phyloP scores from a whole-genome alignment of 768 basidiomycete genomes.

The Sporobolomyces phaffii region DNA sequence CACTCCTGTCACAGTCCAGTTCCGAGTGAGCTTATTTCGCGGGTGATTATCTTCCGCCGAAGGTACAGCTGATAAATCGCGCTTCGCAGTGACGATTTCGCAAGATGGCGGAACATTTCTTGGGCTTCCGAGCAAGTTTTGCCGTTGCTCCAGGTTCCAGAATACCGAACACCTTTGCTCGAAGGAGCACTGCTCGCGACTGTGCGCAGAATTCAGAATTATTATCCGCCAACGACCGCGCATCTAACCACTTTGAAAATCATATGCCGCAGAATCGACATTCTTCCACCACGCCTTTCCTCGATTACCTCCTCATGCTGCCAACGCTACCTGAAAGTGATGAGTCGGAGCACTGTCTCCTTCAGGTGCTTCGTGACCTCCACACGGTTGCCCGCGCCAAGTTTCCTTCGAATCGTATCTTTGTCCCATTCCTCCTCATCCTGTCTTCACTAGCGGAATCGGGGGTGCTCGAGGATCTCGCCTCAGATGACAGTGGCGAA shows the following conservation, averaged over 20 bases:
- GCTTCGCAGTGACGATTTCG: constrained; percentile 51
- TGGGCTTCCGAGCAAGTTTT: constrained; percentile 25
- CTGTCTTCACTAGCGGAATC: constrained; percentile 67
- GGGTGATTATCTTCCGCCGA: rapidly evolving
- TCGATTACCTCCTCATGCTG: constrained; percentile 53
- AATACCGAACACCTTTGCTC: constrained; percentile 20
- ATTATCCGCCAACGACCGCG: too few species aligned
- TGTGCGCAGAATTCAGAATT: background rate
- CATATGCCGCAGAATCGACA: constrained; percentile 39
- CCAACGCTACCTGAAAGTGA: constrained; percentile 60
- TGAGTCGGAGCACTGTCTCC: constrained; percentile 56
- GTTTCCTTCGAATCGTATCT: constrained; percentile 60
- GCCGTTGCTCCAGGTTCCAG: constrained; percentile 12
- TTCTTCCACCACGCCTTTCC: constrained; percentile 24
- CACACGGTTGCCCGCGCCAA: constrained; percentile 55
- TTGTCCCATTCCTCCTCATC: constrained; percentile 75
- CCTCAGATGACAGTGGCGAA: constrained; percentile 6
- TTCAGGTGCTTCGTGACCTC: constrained; percentile 58
- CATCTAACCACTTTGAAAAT: too few species aligned
- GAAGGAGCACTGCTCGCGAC: constrained; percentile 23
- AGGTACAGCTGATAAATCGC: too few species aligned
- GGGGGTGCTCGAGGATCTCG: constrained; percentile 52
- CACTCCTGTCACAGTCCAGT: constrained; percentile 46
- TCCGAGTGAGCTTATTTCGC: constrained; percentile 45
- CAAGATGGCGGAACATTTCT: constrained; percentile 11